Percentiles rank a stretch among this genome's conserved stretches.
Evolutionary conservation across 345 rosid species (phyloP).

Genomic region (Corymbia maculata): DNA sequence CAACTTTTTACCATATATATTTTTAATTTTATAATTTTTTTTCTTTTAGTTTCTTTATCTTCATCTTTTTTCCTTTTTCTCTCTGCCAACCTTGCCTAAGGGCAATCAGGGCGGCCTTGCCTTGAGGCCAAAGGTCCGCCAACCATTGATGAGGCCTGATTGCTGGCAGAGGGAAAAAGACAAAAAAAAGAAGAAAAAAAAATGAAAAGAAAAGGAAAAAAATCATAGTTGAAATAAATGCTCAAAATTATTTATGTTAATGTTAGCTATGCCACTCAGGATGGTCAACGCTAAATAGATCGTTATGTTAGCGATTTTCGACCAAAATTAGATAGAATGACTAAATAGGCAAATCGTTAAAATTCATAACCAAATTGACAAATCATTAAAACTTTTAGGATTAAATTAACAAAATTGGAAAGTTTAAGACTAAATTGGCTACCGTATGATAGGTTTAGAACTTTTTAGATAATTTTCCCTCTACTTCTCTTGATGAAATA

Average conservation of each 20-base stretch:
- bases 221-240: neutral
- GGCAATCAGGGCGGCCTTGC: neutral
- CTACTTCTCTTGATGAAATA: neutral
- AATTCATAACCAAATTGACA: neutral
- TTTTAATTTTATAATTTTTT: too few relatives aligned
- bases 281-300: fast-evolving
- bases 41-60: neutral
- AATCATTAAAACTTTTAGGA: too few relatives aligned
- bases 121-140: fast-evolving
- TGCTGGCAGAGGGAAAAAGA: neutral
- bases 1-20: neutral
- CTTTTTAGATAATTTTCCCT: neutral
- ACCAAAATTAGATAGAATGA: too few relatives aligned
- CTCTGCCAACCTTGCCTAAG: fast-evolving
- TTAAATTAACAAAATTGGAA: too few relatives aligned
- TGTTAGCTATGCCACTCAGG: neutral
- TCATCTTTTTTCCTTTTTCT: neutral
- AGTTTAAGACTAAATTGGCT: fast-evolving
- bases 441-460: too few relatives aligned
- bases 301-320: fast-evolving
- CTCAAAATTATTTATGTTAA: neutral
- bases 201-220: too few relatives aligned
- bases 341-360: neutral
- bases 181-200: too few relatives aligned
- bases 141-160: neutral